phyloP scores from a whole-genome alignment of 1,284 basidiomycete genomes.

The Irpex rosettiformis region DNA sequence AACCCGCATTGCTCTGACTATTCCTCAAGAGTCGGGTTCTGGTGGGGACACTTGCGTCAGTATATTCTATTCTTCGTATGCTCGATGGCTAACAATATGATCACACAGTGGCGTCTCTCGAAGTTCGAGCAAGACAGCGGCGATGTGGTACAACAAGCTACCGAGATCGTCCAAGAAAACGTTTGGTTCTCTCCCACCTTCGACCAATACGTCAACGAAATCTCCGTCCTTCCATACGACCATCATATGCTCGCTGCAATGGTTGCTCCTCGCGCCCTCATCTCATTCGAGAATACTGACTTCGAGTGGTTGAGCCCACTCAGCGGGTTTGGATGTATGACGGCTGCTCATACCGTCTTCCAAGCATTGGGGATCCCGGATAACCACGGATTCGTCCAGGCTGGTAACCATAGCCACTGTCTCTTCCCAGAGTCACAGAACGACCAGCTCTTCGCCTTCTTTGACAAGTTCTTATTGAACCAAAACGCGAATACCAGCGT shows the following conservation, averaged over 20 bases:
- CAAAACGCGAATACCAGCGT: conserved; percentile 42
- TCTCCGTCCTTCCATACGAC: conserved; percentile 45
- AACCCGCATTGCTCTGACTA: conserved; percentile 48
- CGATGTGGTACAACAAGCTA: conserved; percentile 41
- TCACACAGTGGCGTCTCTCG: conserved; percentile 42
- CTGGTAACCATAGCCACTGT: conserved; percentile 49
- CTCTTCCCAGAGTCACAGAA: conserved; percentile 44
- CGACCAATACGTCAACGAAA: conserved; percentile 38
- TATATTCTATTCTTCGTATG: background rate
- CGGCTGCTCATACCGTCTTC: conserved; percentile 44
- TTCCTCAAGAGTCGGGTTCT: conserved; percentile 55
- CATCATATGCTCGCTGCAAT: conserved; percentile 49
- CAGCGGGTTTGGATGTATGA: conserved; percentile 46
- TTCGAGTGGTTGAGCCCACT: conserved; percentile 49
- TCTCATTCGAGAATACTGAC: conserved; percentile 49
- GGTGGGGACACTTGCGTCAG: conserved; percentile 43
- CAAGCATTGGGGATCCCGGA: conserved; percentile 43
- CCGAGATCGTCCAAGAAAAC: conserved; percentile 51
- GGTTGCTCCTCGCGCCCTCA: conserved; percentile 47
- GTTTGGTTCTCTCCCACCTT: conserved; percentile 53
- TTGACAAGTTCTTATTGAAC: conserved; percentile 49
- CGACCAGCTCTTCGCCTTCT: conserved; percentile 43
- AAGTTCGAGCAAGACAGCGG: conserved; percentile 37
- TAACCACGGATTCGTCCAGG: conserved; percentile 46
- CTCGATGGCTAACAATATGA: background rate